Percentiles rank a stretch among this genome's conserved stretches.
phyloP scores from a whole-genome alignment of 2,329 filamentous ascomycete genomes.

The Lasiodiplodia gonubiensis region DNA sequence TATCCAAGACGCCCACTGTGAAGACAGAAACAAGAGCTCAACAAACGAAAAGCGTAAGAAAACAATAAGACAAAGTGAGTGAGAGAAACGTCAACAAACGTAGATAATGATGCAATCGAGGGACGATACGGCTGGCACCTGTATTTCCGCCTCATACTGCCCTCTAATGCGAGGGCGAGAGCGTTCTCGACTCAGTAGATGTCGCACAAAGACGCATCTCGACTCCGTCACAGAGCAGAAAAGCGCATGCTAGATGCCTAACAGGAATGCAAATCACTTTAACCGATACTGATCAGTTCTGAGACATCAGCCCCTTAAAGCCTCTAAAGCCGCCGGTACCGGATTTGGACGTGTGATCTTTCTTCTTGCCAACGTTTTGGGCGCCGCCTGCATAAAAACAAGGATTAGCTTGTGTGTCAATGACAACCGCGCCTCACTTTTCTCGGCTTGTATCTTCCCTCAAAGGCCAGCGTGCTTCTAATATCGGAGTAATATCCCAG shows the following conservation, averaged over 20 bases:
- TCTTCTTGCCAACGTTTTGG: conserved; percentile 61
- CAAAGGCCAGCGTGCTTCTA: neutral
- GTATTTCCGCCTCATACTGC: neutral
- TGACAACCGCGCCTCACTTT: neutral
- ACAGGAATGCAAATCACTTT: neutral
- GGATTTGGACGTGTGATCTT: conserved; percentile 31
- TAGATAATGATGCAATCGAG: neutral
- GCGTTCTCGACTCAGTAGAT: neutral
- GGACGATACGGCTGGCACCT: too few relatives aligned
- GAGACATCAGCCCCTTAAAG: conserved; percentile 29
- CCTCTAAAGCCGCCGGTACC: conserved; percentile 27
- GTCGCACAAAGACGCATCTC: neutral
- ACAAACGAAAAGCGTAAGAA: neutral
- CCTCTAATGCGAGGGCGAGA: neutral
- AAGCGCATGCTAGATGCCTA: neutral
- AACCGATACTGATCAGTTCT: conserved; percentile 4
- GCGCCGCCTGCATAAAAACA: conserved; percentile 49
- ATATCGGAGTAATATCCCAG: neutral
- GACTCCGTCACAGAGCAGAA: neutral
- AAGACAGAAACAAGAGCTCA: neutral
- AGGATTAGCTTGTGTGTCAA: conserved; percentile 18
- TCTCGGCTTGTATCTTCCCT: neutral
- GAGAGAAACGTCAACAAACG: neutral
- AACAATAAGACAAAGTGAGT: neutral
- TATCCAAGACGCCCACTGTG: neutral